These are phyloP conservation scores for Podaxis sp. DNA, from an alignment of 768 basidiomycete species.

Conservation along the genomic window DNA sequence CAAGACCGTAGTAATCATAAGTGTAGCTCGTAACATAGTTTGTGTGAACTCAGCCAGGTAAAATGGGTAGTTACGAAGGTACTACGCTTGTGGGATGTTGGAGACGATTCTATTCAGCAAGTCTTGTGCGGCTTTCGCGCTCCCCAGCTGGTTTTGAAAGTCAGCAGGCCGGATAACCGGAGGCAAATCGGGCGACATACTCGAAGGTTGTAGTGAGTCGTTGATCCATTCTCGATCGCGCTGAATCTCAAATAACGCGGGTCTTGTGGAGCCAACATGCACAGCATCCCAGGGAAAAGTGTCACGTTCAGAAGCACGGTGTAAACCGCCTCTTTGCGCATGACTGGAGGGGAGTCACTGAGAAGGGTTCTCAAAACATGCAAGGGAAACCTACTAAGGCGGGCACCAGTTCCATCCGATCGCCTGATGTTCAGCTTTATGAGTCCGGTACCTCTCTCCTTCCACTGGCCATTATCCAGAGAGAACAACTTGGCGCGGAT, in stretches of 20 bases:
- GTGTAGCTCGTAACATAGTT: conserved; percentile 14
- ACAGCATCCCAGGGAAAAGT: conserved; percentile 77
- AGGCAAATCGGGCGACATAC: conserved; percentile 39
- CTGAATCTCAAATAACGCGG: conserved; percentile 79
- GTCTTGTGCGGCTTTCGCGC: conserved; percentile 69
- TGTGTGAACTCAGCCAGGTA: neutral
- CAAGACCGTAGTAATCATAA: conserved; percentile 11
- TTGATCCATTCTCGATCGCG: conserved; percentile 57
- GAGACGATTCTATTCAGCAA: conserved; percentile 56
- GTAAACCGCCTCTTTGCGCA: conserved; percentile 85
- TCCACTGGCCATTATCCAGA: conserved; percentile 64
- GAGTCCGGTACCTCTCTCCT: conserved; percentile 72
- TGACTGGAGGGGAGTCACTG: conserved; percentile 44
- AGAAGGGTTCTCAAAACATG: neutral
- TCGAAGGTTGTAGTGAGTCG: conserved; percentile 74
- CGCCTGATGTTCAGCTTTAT: conserved; percentile 67
- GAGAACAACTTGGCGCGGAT: conserved; percentile 75
- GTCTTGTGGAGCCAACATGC: conserved; percentile 62
- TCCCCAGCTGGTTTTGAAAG: conserved; percentile 47
- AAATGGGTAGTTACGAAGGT: neutral
- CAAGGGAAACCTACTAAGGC: conserved; percentile 50
- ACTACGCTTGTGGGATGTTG: conserved; percentile 42
- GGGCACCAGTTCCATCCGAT: conserved; percentile 64
- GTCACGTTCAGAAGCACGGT: conserved; percentile 71
- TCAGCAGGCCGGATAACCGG: conserved; percentile 9